These are phyloP conservation scores for Dionaea muscipula DNA, from an alignment of 179 eudicot genomes.

Conservation along the genomic window DNA sequence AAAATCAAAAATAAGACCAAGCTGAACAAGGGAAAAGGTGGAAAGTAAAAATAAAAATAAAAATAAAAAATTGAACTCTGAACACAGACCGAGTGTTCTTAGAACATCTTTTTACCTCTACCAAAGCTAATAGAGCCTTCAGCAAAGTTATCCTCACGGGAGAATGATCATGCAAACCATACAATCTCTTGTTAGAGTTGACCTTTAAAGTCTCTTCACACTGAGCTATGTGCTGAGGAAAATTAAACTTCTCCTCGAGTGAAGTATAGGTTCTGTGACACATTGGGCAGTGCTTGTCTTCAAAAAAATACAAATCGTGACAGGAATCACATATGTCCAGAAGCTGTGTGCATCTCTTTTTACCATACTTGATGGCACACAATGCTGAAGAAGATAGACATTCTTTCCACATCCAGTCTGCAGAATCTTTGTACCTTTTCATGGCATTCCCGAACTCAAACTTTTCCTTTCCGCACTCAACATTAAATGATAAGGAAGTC, in stretches of 20 bases:
- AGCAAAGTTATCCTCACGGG: slow-evolving; percentile 55
- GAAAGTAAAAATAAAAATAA: too few relatives aligned
- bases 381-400: slow-evolving; percentile 36
- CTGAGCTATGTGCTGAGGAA: slow-evolving; percentile 36
- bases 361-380: slow-evolving; percentile 48
- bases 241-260: slow-evolving; percentile 15
- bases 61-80: too few relatives aligned
- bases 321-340: slow-evolving; percentile 44
- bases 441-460: slow-evolving; percentile 29
- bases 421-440: slow-evolving; percentile 47
- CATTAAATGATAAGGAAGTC: slow-evolving; percentile 52
- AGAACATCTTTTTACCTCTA: slow-evolving; percentile 39
- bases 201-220: slow-evolving; percentile 35
- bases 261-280: slow-evolving; percentile 37
- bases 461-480: slow-evolving; percentile 49
- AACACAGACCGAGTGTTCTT: too few relatives aligned
- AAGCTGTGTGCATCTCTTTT: slow-evolving; percentile 32
- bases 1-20: too few relatives aligned
- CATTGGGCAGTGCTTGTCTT: slow-evolving; percentile 45
- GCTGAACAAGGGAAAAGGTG: neutral
- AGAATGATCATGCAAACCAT: slow-evolving; percentile 21
- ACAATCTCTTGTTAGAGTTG: slow-evolving; percentile 16
- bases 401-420: slow-evolving; percentile 71
- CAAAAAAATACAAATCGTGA: slow-evolving; percentile 32
- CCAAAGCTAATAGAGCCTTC: slow-evolving; percentile 40